Base-by-base conservation (phyloP, 2,329 filamentous ascomycete species). In the Aspergillus melleus region DNA sequence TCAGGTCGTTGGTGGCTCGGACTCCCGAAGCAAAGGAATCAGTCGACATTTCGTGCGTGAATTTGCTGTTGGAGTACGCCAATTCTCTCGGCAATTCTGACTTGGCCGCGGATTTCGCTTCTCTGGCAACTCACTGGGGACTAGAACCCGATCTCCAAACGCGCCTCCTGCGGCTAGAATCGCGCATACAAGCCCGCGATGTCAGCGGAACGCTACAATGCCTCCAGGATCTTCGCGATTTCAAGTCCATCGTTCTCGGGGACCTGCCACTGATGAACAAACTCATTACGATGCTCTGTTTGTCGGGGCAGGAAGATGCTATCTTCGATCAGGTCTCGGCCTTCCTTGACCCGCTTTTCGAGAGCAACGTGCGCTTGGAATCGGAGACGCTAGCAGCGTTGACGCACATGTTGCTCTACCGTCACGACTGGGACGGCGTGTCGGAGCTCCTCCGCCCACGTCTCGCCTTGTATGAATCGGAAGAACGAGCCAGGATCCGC, bases 381-480 rank as follows among this genome's bases (percentile, higher is more conserved):
- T 86, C 92, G 0, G 83, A 88, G 49, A 96, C 92, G 0, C 85
- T 95, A 0, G 86, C 88, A 6, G 83, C 86, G 0, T 80, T 97
- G n/a, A 90, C 88, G 61, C 80, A 88, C 49, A 80, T 90, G 47
- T 90, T 96, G 66, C 82, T 97, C 11, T 83, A 86, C 61, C 87
- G 89, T 46, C 89, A 91, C 68, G 90, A 96, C 71, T 83, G 88
- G 49, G 86, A 88, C 64, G 92, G 96, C 62, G 87, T 92, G 4
- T 89, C 92, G 62, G 91, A 96, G 70, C 84, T 96, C 0, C 83
- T 98, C 16, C 91, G 92, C 24, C 90, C 90, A 50, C 81, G 88
- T 24, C 61, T 78, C 36, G 73, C 74, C 14, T 67, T 66, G 16
- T 77, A 76, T 54, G 71, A 74, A 32, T 59, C 66, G 4, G 80